These are phyloP conservation scores for Plasmodium malariae DNA, from an alignment of 169 alveolate species.

Conservation along the genomic window DNA sequence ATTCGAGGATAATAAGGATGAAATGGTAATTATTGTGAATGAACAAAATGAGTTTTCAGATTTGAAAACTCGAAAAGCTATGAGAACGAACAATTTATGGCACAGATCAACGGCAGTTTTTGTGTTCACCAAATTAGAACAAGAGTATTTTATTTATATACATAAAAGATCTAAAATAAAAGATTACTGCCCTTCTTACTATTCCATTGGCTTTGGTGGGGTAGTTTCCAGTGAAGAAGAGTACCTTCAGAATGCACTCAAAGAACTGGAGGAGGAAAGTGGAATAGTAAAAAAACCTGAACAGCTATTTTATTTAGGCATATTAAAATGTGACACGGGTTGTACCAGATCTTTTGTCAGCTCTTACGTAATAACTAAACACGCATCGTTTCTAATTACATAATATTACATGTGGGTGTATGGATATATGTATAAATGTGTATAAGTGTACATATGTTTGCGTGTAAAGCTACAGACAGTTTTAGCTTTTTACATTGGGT, in stretches of 20 bases:
- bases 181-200: conserved; percentile 81
- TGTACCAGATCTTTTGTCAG: conserved; percentile 16
- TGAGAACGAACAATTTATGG: conserved; percentile 81
- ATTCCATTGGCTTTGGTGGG: conserved; percentile 83
- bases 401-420: too few species aligned
- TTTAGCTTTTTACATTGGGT: background rate
- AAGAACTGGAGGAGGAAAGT: conserved; percentile 81
- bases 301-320: conserved; percentile 78
- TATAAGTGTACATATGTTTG: background rate
- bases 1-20: conserved; percentile 59
- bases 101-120: conserved; percentile 81
- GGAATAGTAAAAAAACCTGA: conserved; percentile 79
- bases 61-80: conserved; percentile 35
- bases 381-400: background rate
- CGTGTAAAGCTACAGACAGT: background rate
- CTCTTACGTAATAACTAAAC: conserved; percentile 31
- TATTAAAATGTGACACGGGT: conserved; percentile 65
- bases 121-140: conserved; percentile 61
- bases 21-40: conserved; percentile 55
- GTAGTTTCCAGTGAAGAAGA: conserved; percentile 79
- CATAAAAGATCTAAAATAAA: conserved; percentile 78
- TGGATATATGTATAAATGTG: too few species aligned
- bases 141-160: conserved; percentile 74
- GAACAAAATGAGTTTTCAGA: conserved; percentile 38
- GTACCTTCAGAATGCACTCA: conserved; percentile 77